A percentile compares a stretch with the other conserved stretches of the same genome.
These are phyloP conservation scores for Rhodotorula taiwanensis DNA, from an alignment of 768 basidiomycete genomes.

Conservation along the genomic window DNA sequence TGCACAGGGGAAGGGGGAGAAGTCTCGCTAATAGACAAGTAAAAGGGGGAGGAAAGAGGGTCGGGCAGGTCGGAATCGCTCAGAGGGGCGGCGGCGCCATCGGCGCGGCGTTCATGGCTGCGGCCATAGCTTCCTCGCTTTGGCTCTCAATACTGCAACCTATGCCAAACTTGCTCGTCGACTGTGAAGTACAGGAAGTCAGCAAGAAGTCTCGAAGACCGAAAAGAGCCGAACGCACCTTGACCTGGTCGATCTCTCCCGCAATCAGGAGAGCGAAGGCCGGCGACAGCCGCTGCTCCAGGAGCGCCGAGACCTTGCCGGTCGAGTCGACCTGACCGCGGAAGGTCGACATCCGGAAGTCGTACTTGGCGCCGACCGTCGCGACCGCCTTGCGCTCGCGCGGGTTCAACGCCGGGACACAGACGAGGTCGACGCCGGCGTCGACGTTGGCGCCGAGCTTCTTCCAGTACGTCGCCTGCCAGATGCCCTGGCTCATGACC, in stretches of 20 bases:
- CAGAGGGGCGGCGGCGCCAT: conserved; percentile 23
- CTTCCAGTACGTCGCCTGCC: conserved; percentile 92
- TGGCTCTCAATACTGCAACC: conserved; percentile 27
- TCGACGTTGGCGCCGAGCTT: conserved; percentile 92
- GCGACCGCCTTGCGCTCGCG: conserved; percentile 82
- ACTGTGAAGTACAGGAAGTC: background rate
- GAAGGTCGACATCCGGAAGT: conserved; percentile 87
- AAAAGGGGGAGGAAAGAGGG: background rate
- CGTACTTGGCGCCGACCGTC: conserved; percentile 92
- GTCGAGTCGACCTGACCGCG: conserved; percentile 89
- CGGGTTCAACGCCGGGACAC: conserved; percentile 61
- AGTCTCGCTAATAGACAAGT: background rate
- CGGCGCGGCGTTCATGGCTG: conserved; percentile 13
- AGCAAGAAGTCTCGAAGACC: background rate
- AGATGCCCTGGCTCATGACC: conserved; percentile 55
- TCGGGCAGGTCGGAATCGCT: background rate
- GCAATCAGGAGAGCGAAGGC: conserved; percentile 88
- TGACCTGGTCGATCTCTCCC: conserved; percentile 98
- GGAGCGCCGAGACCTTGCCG: conserved; percentile 86
- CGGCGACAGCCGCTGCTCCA: conserved; percentile 94
- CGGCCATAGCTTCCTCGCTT: conserved; percentile 31
- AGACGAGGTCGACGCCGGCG: conserved; percentile 86
- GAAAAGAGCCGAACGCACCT: conserved; percentile 43
- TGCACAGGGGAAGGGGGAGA: background rate
- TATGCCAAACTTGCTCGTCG: conserved; percentile 32